Base-by-base conservation (phyloP, 2,329 filamentous ascomycete genomes). In the Endoconidiophora polonica region DNA sequence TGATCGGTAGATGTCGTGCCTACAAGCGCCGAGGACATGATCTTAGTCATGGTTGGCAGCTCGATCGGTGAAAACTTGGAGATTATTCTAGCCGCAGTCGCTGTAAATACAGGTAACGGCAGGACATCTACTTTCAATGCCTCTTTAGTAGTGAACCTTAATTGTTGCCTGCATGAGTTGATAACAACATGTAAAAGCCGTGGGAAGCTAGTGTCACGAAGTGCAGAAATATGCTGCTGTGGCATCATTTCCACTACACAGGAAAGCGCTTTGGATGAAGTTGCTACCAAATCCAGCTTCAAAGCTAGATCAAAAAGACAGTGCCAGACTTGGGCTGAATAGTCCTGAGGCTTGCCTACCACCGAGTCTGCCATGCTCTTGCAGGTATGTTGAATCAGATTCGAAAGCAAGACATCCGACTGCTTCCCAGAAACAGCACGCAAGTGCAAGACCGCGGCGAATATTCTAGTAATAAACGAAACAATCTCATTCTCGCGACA, bases 401-500 rank as follows among this genome's bases (percentile, higher is more conserved):
- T 26, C 16, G 43, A 48, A 10, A 54, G 44, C 14, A 50, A 23
- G n/a, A 49, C 37, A 41, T 48, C 42, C 1, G 48, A 44, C 2
- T 23, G n/a, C n/a, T 50, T 41, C 9, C 33, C 20, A 6, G 26
- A 33, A 12, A 33, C 5, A 2, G 46, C 44, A 4, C 45, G 14
- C 9, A 52, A 38, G 7, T 18, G 29, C 10, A 22, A 20, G 37
- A 55, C 22, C 14, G 46, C 42, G 3, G 36, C 44, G 12, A 52
- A 52, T 14, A 51, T 20, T 9, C 44, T 44, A 6, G 22, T 44
- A 5, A 46, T 26, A 23, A 55, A 52, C n/a, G 39, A 23, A 9
- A 52, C 42, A 18, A 54, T 39, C 40, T 55, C 49, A 14, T 48
- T 36, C 7, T 53, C 49, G 5, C 49, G 40, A 18, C 53, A 49